Percentiles rank a stretch among this genome's conserved stretches.
Conservation (phyloP, 495 filamentous ascomycete genomes). For the Haplographium delicatum region DNA sequence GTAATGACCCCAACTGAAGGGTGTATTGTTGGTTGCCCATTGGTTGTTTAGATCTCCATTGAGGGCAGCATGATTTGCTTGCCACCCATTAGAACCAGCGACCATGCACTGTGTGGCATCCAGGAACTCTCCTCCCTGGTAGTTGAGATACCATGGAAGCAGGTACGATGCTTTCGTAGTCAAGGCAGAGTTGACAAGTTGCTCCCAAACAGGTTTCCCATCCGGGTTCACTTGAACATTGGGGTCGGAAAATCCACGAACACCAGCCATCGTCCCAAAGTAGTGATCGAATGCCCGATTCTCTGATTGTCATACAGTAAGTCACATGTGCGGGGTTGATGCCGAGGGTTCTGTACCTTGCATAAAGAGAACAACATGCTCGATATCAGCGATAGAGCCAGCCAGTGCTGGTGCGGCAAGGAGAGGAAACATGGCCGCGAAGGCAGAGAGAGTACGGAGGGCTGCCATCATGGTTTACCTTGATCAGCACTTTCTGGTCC, state of each 20-base stretch:
- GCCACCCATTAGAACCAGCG: constrained; percentile 46
- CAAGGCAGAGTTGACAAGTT: constrained; percentile 32
- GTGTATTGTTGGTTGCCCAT: constrained; percentile 49
- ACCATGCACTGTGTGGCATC: constrained; percentile 52
- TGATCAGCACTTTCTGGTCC: neutral
- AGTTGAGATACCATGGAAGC: constrained; percentile 50
- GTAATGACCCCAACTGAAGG: constrained; percentile 48
- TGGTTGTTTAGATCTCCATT: constrained; percentile 46
- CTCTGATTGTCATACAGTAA: constrained; percentile 13
- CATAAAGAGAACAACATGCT: constrained; percentile 57
- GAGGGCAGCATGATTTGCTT: constrained; percentile 44
- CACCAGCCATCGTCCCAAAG: constrained; percentile 51
- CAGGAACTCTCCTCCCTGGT: constrained; percentile 38
- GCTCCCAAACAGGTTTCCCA: constrained; percentile 41
- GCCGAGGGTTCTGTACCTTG: constrained; percentile 35
- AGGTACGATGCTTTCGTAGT: constrained; percentile 31
- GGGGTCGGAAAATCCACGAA: constrained; percentile 51
- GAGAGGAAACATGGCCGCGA: constrained; percentile 23
- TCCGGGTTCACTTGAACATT: constrained; percentile 48
- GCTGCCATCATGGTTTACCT: constrained; percentile 21
- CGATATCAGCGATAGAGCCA: constrained; percentile 44
- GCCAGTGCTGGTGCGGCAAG: constrained; percentile 24
- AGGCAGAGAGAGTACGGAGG: constrained; percentile 11
- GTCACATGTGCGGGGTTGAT: neutral
- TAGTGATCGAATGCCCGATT: constrained; percentile 36